Base-by-base conservation (phyloP, 164 flowering plant species). In the Chimonanthus praecox region DNA sequence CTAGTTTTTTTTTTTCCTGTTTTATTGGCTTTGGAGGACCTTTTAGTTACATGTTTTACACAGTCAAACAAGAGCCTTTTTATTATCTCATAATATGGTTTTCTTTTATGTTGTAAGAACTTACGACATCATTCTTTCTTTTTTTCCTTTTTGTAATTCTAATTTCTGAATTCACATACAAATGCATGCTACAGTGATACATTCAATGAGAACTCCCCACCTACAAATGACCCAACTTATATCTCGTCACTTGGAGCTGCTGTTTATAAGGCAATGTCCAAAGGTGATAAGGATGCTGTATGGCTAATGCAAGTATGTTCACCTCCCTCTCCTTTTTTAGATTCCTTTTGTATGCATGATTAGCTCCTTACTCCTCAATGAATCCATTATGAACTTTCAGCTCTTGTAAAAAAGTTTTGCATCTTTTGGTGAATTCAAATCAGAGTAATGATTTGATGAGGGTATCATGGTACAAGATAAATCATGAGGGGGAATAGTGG, bases 261-360 rank as follows among this genome's bases (percentile, higher is more conserved):
- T 50, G 89, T 95, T 62, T 95, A 84, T 72, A 85, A 88, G 83
- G 98, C 97, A 73, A 95, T 95, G 97, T 81, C 86, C 15, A 80
- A 86, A 78, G 97, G 90, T 16, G 87, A 93, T 74, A 82, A 85
- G 49, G 82, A 95, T 84, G 96, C 99, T 64, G 88, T 93, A 64
- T 95, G 99, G 99, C 84, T 95, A 67, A 95, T 95, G 99, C 99
- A 95, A 81, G 99, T 95, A 90, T 77, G 72, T 58, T 63, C 49
- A 9, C 45, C 50, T 46, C 66, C 44, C 65, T 45, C 18, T n/a
- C 7, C 6, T 62, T 60, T 71, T 61, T 10, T 58, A 13, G 47
- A 5, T 3, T 68, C n/a, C 16, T 68, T 15, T 3, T 33, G 0
- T n/a, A n/a, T 66, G 68, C 5, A 66, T 66, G 33, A 54, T 16